These are phyloP conservation scores for Tolypocladium cylindrosporum DNA, from an alignment of 2,329 filamentous ascomycete genomes.

Conservation along the genomic window DNA sequence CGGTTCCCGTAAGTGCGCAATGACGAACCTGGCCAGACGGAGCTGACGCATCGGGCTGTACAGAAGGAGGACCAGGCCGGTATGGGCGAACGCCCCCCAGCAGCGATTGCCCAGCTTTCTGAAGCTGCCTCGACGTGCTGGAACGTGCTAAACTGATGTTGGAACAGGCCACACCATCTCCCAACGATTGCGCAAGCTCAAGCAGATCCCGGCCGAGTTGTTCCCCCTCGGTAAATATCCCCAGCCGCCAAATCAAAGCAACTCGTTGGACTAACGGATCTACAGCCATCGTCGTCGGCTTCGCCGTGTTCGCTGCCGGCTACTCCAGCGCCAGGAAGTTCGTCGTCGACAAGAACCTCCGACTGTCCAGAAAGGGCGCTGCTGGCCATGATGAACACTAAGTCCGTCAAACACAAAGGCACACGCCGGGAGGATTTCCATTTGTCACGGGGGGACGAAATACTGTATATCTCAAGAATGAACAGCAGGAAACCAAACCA, in stretches of 20 bases:
- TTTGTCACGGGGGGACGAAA: slow-evolving; percentile 4
- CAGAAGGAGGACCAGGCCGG: slow-evolving; percentile 59
- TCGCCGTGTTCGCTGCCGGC: slow-evolving; percentile 68
- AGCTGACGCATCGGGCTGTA: slow-evolving; percentile 17
- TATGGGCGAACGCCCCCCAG: slow-evolving; percentile 28
- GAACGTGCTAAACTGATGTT: background rate
- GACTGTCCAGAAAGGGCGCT: slow-evolving; percentile 62
- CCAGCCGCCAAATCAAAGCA: background rate
- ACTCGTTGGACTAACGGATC: background rate
- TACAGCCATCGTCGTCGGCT: slow-evolving; percentile 75
- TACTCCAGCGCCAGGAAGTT: slow-evolving; percentile 83
- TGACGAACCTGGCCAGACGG: slow-evolving; percentile 5
- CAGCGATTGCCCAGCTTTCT: background rate
- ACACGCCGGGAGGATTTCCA: slow-evolving; percentile 1
- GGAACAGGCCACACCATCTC: slow-evolving; percentile 84
- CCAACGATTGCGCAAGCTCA: slow-evolving; percentile 83
- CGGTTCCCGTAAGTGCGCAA: slow-evolving; percentile 53
- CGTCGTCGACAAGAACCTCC: slow-evolving; percentile 81
- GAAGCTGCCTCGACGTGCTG: background rate
- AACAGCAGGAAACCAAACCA: slow-evolving; percentile 4
- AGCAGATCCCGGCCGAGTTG: slow-evolving; percentile 87
- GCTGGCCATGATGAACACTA: slow-evolving; percentile 28
- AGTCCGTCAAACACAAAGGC: slow-evolving; percentile 1
- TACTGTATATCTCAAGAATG: slow-evolving; percentile 9
- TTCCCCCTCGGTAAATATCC: slow-evolving; percentile 69